A percentile compares a stretch with the other conserved stretches of the same genome.
Evolutionary conservation across 2,329 filamentous ascomycete genomes (phyloP).

Genomic region (Mycosphaerella arachidis): DNA sequence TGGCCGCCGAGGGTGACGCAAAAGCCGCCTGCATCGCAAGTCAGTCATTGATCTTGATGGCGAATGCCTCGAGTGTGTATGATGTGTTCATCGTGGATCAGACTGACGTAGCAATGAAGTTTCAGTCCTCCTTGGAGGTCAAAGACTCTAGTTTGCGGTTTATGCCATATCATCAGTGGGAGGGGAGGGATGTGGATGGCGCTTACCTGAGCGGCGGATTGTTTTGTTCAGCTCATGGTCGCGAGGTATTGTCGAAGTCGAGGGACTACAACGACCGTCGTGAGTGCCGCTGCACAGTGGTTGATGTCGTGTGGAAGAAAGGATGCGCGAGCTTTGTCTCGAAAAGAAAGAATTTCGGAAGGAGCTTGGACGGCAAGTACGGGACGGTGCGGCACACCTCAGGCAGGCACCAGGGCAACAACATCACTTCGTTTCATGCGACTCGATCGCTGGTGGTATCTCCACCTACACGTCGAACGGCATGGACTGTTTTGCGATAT

Average conservation of each 20-base stretch:
- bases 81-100: conserved; percentile 13
- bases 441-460: no score
- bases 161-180: conserved; percentile 23
- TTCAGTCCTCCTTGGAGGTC: conserved; percentile 26
- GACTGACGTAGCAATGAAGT: conserved; percentile 29
- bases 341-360: background rate
- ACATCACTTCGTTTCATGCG: no score
- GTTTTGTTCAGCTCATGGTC: conserved; percentile 1
- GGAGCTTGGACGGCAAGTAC: conserved; percentile 1
- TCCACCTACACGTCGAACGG: no score
- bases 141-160: conserved; percentile 30
- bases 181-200: background rate
- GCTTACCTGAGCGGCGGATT: conserved; percentile 12
- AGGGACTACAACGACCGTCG: background rate
- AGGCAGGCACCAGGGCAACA: no score
- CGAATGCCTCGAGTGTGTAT: background rate
- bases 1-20: background rate
- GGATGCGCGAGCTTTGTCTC: background rate
- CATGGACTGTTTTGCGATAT: no score
- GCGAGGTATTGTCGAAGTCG: background rate
- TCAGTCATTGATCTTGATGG: background rate
- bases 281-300: background rate
- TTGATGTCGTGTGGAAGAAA: background rate
- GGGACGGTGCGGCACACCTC: background rate
- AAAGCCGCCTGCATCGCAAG: background rate